These are phyloP conservation scores for Salix purpurea DNA, from an alignment of 345 rosid species.

Conservation along the genomic window DNA sequence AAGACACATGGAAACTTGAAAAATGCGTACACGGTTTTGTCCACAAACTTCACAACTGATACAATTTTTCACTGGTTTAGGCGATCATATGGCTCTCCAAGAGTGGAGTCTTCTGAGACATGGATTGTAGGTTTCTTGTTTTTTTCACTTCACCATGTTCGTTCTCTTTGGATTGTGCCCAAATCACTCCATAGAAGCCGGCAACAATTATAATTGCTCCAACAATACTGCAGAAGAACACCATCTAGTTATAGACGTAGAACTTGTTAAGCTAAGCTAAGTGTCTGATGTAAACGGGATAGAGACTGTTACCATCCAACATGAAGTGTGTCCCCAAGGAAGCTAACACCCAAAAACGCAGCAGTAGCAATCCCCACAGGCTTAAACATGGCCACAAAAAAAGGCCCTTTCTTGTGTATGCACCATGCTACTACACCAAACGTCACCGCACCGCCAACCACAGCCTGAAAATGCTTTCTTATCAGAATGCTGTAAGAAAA, in stretches of 20 bases:
- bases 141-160: background rate
- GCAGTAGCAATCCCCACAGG: conserved; percentile 52
- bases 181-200: conserved; percentile 53
- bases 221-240: conserved; percentile 30
- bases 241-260: background rate
- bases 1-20: background rate
- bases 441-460: conserved; percentile 39
- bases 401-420: conserved; percentile 50
- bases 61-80: conserved; percentile 1
- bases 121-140: background rate
- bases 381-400: conserved; percentile 58
- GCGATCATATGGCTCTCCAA: conserved; percentile 12
- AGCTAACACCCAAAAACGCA: conserved; percentile 39
- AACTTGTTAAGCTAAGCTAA: too few species aligned
- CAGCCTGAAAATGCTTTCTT: conserved; percentile 28
- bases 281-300: background rate
- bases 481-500: too few species aligned
- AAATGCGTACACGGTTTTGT: background rate
- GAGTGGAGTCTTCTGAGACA: conserved; percentile 20
- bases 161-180: conserved; percentile 44
- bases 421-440: conserved; percentile 34
- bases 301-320: conserved; percentile 38
- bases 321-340: conserved; percentile 47
- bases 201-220: conserved; percentile 43
- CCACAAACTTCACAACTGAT: background rate